Base-by-base conservation (phyloP, 495 filamentous ascomycete species). In the Annulohypoxylon bovei region DNA sequence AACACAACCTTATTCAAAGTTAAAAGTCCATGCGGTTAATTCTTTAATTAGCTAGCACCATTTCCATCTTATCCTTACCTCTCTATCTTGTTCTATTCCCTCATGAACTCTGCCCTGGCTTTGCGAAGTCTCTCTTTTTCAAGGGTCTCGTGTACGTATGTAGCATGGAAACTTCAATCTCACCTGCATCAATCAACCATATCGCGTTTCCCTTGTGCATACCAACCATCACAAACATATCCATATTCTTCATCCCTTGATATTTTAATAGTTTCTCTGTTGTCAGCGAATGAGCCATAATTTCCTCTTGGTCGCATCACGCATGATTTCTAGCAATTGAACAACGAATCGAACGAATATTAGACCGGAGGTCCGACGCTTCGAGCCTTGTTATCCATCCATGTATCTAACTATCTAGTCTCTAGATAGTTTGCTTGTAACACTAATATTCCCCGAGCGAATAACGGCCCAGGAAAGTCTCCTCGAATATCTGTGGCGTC, bases 141-240 rank as follows among this genome's bases (percentile, higher is more conserved):
- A 65, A 59, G 39, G 59, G 28, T 56, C 39, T 49, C 4, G 27
- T 12, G 27, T 55, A 30, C 23, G 27, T 57, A 32, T 30, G 52
- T 66, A 71, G 62, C 18, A 71, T 67, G 68, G 57, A 71, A 66
- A 59, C 64, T 56, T 56, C 28, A 9, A 64, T 72, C 59, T 67
- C 58, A 25, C 59, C 63, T 67, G 69, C 64, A 67, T 64, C 63
- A 62, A 62, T 64, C 63, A 62, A 62, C 58, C 35, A 30, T 50
- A 63, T 53, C 53, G 67, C 62, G 9, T 37, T 46, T 40, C 6
- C 57, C 6, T 71, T 42, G 9, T 55, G 33, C 55, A 39, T 52
- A 27, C 47, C n/a, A 52, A 30, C 25, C 35, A 42, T 42, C 25
- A 54, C 50, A 52, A 16, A 42, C 23, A 27, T 44, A 33, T 39